A percentile compares a stretch with the other conserved stretches of the same genome.
Evolutionary conservation across 2,329 filamentous ascomycete genomes (phyloP).

Genomic region (Beauveria sp.): DNA sequence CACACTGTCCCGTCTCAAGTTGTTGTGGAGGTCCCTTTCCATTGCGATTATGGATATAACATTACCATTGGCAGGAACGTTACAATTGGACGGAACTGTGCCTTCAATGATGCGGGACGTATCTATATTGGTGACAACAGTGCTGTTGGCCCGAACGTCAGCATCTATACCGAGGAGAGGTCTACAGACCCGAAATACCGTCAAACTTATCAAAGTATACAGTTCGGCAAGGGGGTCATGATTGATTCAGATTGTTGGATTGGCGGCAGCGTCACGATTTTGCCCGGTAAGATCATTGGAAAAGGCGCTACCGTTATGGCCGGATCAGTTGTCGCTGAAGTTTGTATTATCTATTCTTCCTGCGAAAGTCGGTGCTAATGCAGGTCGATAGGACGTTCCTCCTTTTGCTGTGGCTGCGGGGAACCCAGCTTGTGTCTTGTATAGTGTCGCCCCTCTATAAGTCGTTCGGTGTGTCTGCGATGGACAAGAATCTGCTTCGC

Average conservation of each 20-base stretch:
- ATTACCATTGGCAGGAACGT: constrained; percentile 80
- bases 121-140: constrained; percentile 74
- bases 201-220: constrained; percentile 64
- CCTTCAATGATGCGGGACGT: constrained; percentile 76
- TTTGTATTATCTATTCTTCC: constrained; percentile 22
- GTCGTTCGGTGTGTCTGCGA: background rate
- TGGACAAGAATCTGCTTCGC: no score
- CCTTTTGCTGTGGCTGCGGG: constrained; percentile 48
- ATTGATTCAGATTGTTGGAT: constrained; percentile 86
- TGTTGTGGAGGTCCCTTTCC: constrained; percentile 79
- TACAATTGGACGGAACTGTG: constrained; percentile 73
- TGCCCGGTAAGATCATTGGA: constrained; percentile 74
- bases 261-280: constrained; percentile 66
- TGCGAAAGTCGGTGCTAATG: background rate
- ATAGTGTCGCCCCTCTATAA: constrained; percentile 27
- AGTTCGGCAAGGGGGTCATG: constrained; percentile 62
- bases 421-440: constrained; percentile 56
- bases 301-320: constrained; percentile 73
- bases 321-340: constrained; percentile 76
- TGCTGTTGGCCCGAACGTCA: constrained; percentile 77
- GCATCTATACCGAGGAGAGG: constrained; percentile 68
- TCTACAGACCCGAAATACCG: constrained; percentile 66
- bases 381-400: background rate
- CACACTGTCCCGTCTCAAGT: constrained; percentile 65
- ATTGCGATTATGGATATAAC: constrained; percentile 94